A percentile compares a stretch with the other conserved stretches of the same genome.
Evolutionary conservation across 352 stramenopile species (phyloP).

Genomic region (Globisporangium nodosum): DNA sequence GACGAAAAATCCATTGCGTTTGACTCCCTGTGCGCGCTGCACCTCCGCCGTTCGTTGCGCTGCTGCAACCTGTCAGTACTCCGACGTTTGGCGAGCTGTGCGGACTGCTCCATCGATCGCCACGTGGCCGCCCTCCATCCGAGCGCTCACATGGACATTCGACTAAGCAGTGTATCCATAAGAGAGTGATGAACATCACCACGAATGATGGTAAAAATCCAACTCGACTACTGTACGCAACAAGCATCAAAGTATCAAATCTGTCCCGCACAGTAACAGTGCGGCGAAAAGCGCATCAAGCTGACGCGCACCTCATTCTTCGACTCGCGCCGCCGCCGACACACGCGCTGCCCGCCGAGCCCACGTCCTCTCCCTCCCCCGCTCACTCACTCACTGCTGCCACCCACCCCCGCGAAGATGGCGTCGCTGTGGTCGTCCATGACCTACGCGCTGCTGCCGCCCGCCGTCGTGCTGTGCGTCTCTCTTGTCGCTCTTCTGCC

Average conservation of each 20-base stretch:
- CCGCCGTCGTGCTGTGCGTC: constrained; percentile 72
- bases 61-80: not conserved
- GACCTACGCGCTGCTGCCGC: constrained; percentile 72
- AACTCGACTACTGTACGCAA: no score
- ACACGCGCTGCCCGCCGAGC: not conserved
- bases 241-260: no score
- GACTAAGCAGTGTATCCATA: not conserved
- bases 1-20: not conserved
- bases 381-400: not conserved
- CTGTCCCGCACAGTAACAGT: no score
- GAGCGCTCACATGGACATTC: not conserved
- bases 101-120: not conserved
- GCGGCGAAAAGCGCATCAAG: no score
- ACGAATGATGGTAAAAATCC: not conserved
- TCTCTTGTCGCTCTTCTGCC: not conserved
- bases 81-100: not conserved
- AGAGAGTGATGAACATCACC: not conserved
- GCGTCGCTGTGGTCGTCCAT: constrained; percentile 70
- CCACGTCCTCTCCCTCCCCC: not conserved
- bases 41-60: no score
- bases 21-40: not conserved
- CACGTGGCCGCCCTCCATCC: not conserved
- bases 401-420: constrained; percentile 18
- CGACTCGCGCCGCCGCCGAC: no score
- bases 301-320: no score